phyloP scores from a whole-genome alignment of 192 early-diverging fungal species.

The Bifiguratus adelaidae region DNA sequence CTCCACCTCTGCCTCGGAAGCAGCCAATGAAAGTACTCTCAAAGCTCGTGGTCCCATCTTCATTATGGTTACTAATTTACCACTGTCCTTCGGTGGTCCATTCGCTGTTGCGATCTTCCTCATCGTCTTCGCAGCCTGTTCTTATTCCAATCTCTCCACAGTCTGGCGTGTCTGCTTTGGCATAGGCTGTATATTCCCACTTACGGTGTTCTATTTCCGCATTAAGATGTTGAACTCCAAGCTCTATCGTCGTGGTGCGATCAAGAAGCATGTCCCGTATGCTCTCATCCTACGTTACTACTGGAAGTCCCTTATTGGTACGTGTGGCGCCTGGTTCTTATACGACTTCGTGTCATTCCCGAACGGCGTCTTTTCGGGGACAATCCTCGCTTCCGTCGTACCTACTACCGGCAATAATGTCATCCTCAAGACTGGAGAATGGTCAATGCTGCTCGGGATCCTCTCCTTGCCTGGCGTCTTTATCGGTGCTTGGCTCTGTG shows the following conservation, averaged over 20 bases:
- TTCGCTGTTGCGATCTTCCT: too few species aligned
- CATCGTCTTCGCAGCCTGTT: too few species aligned
- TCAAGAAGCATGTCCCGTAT: slow-evolving; percentile 40
- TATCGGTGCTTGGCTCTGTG: slow-evolving; percentile 30
- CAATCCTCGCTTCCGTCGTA: slow-evolving; percentile 20
- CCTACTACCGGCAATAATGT: slow-evolving; percentile 10
- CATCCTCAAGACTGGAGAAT: slow-evolving; percentile 28
- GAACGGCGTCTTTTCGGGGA: slow-evolving; percentile 25
- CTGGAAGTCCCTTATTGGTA: slow-evolving; percentile 37
- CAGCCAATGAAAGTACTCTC: slow-evolving; percentile 32
- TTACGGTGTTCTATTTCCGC: slow-evolving; percentile 44
- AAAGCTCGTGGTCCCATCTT: slow-evolving; percentile 19
- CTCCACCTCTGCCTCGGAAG: slow-evolving; percentile 38
- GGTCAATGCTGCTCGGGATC: slow-evolving; percentile 35
- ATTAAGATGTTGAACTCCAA: slow-evolving; percentile 41
- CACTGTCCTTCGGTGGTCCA: too few species aligned
- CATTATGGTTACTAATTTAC: slow-evolving; percentile 8
- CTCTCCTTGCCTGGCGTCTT: slow-evolving; percentile 47
- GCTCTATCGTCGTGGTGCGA: slow-evolving; percentile 25
- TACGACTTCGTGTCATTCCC: slow-evolving; percentile 35
- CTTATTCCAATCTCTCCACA: too few species aligned
- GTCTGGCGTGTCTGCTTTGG: slow-evolving; percentile 43
- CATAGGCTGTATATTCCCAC: slow-evolving; percentile 33
- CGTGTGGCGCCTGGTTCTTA: slow-evolving; percentile 29
- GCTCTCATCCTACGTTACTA: slow-evolving; percentile 32